Evolutionary conservation across 2,329 filamentous ascomycete genomes (phyloP), one percentile per base, ranked within the genome.

Genomic region (Nannizziopsis arthrosporioides): DNA sequence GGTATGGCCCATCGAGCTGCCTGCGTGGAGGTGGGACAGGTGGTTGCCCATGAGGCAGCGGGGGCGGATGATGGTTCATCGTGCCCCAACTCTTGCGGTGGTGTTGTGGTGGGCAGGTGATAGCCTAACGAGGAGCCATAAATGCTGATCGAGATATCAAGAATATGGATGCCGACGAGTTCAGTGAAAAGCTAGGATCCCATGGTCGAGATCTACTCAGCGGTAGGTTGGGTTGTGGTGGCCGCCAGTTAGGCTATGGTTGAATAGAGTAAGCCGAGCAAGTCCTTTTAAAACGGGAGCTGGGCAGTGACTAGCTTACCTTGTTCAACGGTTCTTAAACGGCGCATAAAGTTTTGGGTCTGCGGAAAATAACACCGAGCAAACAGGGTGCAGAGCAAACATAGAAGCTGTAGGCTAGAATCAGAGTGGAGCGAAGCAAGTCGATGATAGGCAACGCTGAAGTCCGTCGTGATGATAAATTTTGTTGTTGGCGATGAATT

Each of bases 1-100:
- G 59, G 55, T 72, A 73, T 30, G 67, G 57, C 47, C 68, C 61
- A 43, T 73, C 68, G 56, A 69, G 67, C 55, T 70, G 68, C 53
- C 68, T 67, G 52, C 69, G 68, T 18, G 69, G 65, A 54, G 68
- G 67, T 59, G 71, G 70, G 60, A 73, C 73, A 38, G 73, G 71
- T 47, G 71, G 69, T 61, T 71, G 69, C 66, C 68, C 68, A 63
- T 70, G 68, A 54, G 61, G 65, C 63, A 67, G 69, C 54, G 61
- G 62, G 57, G 62, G 65, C 55, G 67, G 57, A 59, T 69, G 66
- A 56, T 68, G 66, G 58, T 69, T 69, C 64, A 69, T 69, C 61
- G 62, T 68, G 62, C 63, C 59, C 59, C 60, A 54, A 56, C 42
- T 32, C 22, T 54, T 54, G 50, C 17, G 31, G 17, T 18, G 10